phyloP scores from a whole-genome alignment of 2,329 filamentous ascomycete genomes.

The Pseudocercospora cruenta region DNA sequence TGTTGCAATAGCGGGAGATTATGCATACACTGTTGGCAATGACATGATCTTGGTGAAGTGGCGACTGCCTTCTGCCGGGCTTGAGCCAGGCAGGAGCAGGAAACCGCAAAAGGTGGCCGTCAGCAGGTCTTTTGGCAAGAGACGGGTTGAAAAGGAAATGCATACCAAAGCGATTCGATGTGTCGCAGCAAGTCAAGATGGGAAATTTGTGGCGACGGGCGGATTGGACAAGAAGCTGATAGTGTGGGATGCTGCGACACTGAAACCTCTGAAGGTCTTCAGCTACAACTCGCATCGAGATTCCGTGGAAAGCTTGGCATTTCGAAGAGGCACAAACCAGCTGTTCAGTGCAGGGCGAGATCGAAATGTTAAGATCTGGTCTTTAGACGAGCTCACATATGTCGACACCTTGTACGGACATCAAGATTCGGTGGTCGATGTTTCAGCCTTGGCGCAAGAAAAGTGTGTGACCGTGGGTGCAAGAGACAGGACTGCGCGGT shows the following conservation, averaged over 20 bases:
- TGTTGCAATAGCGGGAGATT: conserved; percentile 76
- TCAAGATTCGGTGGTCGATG: conserved; percentile 84
- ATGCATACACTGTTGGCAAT: conserved; percentile 86
- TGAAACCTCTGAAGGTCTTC: conserved; percentile 81
- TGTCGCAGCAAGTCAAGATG: conserved; percentile 85
- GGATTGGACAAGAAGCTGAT: conserved; percentile 83
- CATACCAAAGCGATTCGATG: conserved; percentile 80
- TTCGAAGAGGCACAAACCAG: conserved; percentile 75
- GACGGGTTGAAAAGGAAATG: conserved; percentile 62
- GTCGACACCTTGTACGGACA: conserved; percentile 96
- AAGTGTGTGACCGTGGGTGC: conserved; percentile 89
- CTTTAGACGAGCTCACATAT: conserved; percentile 86
- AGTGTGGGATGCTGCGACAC: conserved; percentile 79
- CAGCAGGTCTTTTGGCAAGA: conserved; percentile 63
- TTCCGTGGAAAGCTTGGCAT: conserved; percentile 80
- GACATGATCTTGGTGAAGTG: conserved; percentile 86
- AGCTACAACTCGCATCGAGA: conserved; percentile 91
- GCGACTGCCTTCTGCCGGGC: conserved; percentile 63
- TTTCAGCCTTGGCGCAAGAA: conserved; percentile 82
- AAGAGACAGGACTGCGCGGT: conserved; percentile 83
- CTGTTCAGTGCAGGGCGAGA: conserved; percentile 90
- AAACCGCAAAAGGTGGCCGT: conserved; percentile 64
- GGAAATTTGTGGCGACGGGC: conserved; percentile 88
- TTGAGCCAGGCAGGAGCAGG: conserved; percentile 32
- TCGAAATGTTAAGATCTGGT: conserved; percentile 94